These are phyloP conservation scores for Orbilia javanica DNA, from an alignment of 2,329 filamentous ascomycete genomes.

Conservation along the genomic window DNA sequence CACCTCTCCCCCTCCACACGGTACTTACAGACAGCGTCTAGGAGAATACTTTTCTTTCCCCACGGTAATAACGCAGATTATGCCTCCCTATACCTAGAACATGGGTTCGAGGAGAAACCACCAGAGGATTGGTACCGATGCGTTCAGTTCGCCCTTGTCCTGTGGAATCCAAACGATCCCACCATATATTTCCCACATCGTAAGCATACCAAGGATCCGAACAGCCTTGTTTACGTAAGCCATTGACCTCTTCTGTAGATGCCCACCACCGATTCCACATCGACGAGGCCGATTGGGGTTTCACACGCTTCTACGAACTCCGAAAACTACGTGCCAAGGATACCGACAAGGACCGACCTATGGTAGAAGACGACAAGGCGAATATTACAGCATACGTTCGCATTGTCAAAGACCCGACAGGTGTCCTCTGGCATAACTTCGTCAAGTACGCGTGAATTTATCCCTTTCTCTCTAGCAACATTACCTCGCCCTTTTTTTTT, in stretches of 20 bases:
- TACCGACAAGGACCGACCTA: conserved; percentile 72
- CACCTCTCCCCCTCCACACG: neutral
- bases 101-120: conserved; percentile 82
- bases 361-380: conserved; percentile 81
- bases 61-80: conserved; percentile 94
- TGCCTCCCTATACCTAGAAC: conserved; percentile 95
- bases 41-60: conserved; percentile 95
- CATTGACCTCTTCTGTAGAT: conserved; percentile 64
- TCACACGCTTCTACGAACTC: conserved; percentile 94
- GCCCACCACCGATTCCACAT: conserved; percentile 97
- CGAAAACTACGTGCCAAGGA: conserved; percentile 85
- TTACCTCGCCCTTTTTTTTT: conserved; percentile 59
- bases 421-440: conserved; percentile 91
- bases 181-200: conserved; percentile 81
- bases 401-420: conserved; percentile 86
- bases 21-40: conserved; percentile 64
- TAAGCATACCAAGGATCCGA: conserved; percentile 64
- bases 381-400: conserved; percentile 87
- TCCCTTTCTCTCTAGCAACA: conserved; percentile 61
- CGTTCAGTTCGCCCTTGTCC: conserved; percentile 91
- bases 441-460: conserved; percentile 71
- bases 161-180: conserved; percentile 96
- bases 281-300: conserved; percentile 98
- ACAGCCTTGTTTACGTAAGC: conserved; percentile 4
- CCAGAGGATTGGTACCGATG: conserved; percentile 97